Conservation (phyloP, 306 rosid genomes). For the Glycine latifolia region DNA sequence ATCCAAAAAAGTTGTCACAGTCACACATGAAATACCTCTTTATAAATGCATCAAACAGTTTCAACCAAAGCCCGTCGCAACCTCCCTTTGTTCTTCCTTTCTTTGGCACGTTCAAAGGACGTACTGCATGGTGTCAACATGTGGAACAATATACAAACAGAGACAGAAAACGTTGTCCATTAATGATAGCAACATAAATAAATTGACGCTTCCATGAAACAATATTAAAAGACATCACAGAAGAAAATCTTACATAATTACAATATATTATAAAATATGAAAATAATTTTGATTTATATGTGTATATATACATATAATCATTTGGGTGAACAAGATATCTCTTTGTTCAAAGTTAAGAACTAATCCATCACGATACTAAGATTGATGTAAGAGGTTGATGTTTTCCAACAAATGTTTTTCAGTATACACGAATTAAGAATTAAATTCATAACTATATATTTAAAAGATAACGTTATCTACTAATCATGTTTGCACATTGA, state of each 20-base stretch:
- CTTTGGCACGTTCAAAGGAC: slow-evolving; percentile 44
- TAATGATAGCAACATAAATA: slow-evolving; percentile 3
- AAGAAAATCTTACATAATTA: too few species aligned
- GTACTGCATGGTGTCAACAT: slow-evolving; percentile 41
- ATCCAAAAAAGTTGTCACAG: not conserved
- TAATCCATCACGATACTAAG: too few species aligned
- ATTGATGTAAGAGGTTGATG: too few species aligned
- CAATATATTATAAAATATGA: too few species aligned
- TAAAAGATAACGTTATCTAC: too few species aligned
- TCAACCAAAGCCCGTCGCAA: not conserved
- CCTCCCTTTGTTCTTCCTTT: slow-evolving; percentile 9
- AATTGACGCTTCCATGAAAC: slow-evolving; percentile 10
- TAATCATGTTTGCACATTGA: too few species aligned
- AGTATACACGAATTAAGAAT: too few species aligned
- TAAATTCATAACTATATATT: too few species aligned
- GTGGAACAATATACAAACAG: not conserved
- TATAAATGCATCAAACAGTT: not conserved
- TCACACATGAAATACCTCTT: slow-evolving; percentile 42
- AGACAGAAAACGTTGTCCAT: not conserved
- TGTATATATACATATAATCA: not conserved
- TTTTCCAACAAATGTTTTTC: too few species aligned
- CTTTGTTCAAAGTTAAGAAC: too few species aligned
- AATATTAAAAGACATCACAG: not conserved
- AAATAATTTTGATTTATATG: too few species aligned
- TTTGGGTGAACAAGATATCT: too few species aligned